Evolutionary conservation across 306 rosid genomes (phyloP).

Genomic region (Bauhinia variegata): DNA sequence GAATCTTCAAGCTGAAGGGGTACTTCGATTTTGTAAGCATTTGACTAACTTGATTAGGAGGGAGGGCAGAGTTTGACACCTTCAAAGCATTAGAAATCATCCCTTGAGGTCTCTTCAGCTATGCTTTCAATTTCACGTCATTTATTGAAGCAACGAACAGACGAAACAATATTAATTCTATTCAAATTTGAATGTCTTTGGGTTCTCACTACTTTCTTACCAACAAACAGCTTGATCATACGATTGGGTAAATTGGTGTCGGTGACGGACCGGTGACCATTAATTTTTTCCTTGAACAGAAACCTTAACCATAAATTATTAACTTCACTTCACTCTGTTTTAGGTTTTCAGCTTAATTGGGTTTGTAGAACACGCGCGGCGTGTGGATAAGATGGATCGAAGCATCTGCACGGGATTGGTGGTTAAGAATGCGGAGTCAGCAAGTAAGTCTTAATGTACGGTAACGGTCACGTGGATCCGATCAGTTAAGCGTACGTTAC

Average conservation of each 20-base stretch:
- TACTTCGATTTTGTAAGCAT: background rate
- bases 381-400: background rate
- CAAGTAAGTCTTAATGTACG: background rate
- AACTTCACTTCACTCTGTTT: no score
- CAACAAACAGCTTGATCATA: conserved; percentile 1
- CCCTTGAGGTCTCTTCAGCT: background rate
- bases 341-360: background rate
- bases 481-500: conserved; percentile 34
- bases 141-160: background rate
- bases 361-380: background rate
- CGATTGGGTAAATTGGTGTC: background rate
- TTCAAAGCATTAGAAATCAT: background rate
- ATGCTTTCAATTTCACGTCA: background rate
- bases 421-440: background rate
- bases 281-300: no score
- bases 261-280: background rate
- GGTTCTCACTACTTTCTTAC: background rate
- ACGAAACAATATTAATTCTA: background rate
- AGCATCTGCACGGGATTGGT: background rate
- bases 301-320: no score
- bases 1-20: conserved; percentile 16
- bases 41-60: background rate
- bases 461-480: conserved; percentile 35
- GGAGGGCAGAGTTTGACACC: background rate
- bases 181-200: background rate